Evolutionary conservation across 306 rosid species (phyloP).

Genomic region (Prunus persica): DNA sequence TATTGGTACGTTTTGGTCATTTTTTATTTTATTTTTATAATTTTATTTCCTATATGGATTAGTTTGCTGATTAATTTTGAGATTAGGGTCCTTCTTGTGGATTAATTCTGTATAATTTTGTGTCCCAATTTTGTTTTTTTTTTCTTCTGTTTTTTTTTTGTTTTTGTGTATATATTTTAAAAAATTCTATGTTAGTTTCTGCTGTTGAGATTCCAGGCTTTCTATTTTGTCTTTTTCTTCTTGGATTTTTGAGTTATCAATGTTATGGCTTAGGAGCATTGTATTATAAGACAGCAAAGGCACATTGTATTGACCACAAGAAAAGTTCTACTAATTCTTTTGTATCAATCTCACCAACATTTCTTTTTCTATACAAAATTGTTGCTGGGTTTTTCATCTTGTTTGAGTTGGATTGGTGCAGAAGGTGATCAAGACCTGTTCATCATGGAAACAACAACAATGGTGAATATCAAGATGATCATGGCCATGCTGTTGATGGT

Average conservation of each 20-base stretch:
- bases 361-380: background rate
- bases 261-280: background rate
- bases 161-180: too few relatives aligned
- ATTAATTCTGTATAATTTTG: too few relatives aligned
- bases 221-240: background rate
- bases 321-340: background rate
- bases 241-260: background rate
- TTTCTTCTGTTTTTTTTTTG: too few relatives aligned
- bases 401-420: conserved; percentile 20
- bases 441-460: conserved; percentile 8
- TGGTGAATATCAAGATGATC: conserved; percentile 11
- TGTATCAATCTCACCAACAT: background rate
- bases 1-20: background rate
- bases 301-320: background rate
- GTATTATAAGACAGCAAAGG: background rate
- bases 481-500: background rate
- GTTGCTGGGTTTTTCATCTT: background rate
- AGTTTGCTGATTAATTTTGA: too few relatives aligned
- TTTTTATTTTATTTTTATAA: background rate
- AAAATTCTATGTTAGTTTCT: too few relatives aligned
- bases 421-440: conserved; percentile 5
- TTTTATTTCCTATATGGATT: background rate
- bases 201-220: background rate
- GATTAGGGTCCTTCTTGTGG: too few relatives aligned
- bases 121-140: too few relatives aligned